Base-by-base conservation (phyloP, 2,329 filamentous ascomycete genomes). In the Lecanicillium sp. region DNA sequence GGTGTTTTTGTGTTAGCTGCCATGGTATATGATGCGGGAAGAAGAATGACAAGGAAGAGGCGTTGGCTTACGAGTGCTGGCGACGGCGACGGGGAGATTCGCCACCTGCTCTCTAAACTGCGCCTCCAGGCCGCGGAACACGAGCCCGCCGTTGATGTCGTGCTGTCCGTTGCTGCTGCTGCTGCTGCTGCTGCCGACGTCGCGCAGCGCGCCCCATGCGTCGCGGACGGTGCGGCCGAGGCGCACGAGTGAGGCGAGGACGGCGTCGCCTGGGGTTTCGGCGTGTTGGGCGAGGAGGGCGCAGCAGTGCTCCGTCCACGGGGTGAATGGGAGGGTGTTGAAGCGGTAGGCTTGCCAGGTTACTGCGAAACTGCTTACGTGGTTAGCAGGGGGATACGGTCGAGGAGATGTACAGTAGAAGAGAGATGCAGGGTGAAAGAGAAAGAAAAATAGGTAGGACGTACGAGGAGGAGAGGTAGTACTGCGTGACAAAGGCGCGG, bases 81-180 rank as follows among this genome's bases (percentile, higher is more conserved):
- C 58, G 15, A 72, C 50, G 8, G 62, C 54, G 1, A 55, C 53
- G 0, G 68, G 57, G 44, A 77, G 69, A 2, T 50, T 51, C 5
- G 56, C 52, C 33, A 68, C 63, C 54, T 70, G 67, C 32, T 75
- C 69, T n/a, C 56, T 54, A 8, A 73, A 58, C 52, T 77, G 73
- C 3, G 68, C 58, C 49, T 75, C 71, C 23, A 78, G 64, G 0
- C 75, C 74, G 2, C 68, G 61, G n/a, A 73, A 56, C 51, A 77
- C 63, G 15, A 78, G 62, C 3, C 62, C 60, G 17, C 61, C 63
- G 37, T 76, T 71, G 49, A 73, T 66, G 30, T 68, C 60, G 50
- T 56, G 62, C 39, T 62, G n/a, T n/a, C 60, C n/a, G 49, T 44
- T 21, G 49, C 53, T 8, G 58, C 57, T 30, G 32, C 5, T 55